Evolutionary conservation across 805 yeast genomes (phyloP).

Genomic region (Wickerhamiella musiphila): DNA sequence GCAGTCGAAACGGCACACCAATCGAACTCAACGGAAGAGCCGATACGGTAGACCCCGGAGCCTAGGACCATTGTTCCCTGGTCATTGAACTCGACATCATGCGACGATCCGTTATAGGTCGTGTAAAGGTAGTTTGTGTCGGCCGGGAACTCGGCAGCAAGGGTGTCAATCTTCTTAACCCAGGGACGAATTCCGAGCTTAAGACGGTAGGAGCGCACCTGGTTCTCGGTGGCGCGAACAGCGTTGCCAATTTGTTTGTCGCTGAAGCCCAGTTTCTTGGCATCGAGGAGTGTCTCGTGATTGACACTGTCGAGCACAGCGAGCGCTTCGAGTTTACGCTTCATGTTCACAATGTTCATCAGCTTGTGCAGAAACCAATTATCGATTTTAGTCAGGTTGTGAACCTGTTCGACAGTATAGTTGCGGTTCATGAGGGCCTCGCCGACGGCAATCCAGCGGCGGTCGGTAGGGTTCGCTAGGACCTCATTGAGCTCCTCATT

Average conservation of each 20-base stretch:
- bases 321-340: slow-evolving; percentile 26
- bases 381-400: slow-evolving; percentile 82
- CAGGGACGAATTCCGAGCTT: slow-evolving; percentile 70
- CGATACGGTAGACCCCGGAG: slow-evolving; percentile 98
- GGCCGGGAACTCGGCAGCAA: slow-evolving; percentile 99
- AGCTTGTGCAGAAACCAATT: slow-evolving; percentile 90
- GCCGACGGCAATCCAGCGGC: slow-evolving; percentile 94
- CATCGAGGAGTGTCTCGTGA: slow-evolving; percentile 38
- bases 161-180: slow-evolving; percentile 90
- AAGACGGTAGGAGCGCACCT: slow-evolving; percentile 70
- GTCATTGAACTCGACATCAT: slow-evolving; percentile 74
- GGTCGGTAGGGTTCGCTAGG: slow-evolving; percentile 89
- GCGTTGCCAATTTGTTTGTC: slow-evolving; percentile 81
- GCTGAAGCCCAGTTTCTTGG: slow-evolving; percentile 89
- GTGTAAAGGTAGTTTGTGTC: slow-evolving; percentile 89
- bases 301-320: slow-evolving; percentile 36
- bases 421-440: slow-evolving; percentile 86
- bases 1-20: slow-evolving; percentile 99
- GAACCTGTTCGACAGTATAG: slow-evolving; percentile 82
- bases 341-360: slow-evolving; percentile 79
- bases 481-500: slow-evolving; percentile 83
- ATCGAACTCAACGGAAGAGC: slow-evolving; percentile 95
- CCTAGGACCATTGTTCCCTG: slow-evolving; percentile 90
- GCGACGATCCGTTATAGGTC: slow-evolving; percentile 79
- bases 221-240: slow-evolving; percentile 56